Evolutionary conservation across 805 yeast species (phyloP).

Genomic region (Cyberlindnera suaveolens): DNA sequence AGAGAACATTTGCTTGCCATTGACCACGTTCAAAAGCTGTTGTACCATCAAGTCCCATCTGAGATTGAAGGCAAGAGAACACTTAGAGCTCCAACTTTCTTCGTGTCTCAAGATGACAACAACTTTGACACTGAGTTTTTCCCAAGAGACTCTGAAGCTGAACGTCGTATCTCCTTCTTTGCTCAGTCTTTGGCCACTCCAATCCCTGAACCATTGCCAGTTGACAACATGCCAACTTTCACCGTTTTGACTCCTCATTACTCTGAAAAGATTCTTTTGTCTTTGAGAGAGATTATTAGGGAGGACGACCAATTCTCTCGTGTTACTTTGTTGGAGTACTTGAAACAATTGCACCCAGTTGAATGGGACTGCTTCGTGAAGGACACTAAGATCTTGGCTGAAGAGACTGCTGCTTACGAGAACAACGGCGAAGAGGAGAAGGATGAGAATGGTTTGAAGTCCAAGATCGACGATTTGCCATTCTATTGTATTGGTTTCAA

Average conservation of each 20-base stretch:
- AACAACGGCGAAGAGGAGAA: conserved; percentile 39
- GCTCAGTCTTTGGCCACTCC: conserved; percentile 99
- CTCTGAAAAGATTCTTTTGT: conserved; percentile 85
- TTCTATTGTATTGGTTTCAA: conserved; percentile 96
- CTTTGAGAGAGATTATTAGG: conserved; percentile 92
- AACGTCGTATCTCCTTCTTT: conserved; percentile 98
- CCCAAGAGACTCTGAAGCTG: conserved; percentile 97
- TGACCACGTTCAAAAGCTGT: conserved; percentile 95
- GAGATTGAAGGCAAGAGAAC: conserved; percentile 98
- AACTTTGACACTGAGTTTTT: conserved; percentile 93
- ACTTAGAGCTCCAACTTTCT: conserved; percentile 97
- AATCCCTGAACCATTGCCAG: conserved; percentile 97
- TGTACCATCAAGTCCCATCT: conserved; percentile 97
- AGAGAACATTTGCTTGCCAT: conserved; percentile 97
- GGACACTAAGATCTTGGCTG: conserved; percentile 92
- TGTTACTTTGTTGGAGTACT: conserved; percentile 87
- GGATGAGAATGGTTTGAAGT: conserved; percentile 65
- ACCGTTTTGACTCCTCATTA: conserved; percentile 96
- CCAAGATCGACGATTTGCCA: conserved; percentile 86
- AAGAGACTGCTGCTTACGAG: conserved; percentile 79
- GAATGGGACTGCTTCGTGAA: conserved; percentile 98
- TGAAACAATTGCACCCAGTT: conserved; percentile 90
- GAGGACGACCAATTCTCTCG: conserved; percentile 97
- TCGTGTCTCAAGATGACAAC: conserved; percentile 92
- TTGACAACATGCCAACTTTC: conserved; percentile 99